Evolutionary conservation across 129 eudicot genomes (phyloP), one percentile per base, ranked within the genome.

Genomic region (Lonicera japonica): DNA sequence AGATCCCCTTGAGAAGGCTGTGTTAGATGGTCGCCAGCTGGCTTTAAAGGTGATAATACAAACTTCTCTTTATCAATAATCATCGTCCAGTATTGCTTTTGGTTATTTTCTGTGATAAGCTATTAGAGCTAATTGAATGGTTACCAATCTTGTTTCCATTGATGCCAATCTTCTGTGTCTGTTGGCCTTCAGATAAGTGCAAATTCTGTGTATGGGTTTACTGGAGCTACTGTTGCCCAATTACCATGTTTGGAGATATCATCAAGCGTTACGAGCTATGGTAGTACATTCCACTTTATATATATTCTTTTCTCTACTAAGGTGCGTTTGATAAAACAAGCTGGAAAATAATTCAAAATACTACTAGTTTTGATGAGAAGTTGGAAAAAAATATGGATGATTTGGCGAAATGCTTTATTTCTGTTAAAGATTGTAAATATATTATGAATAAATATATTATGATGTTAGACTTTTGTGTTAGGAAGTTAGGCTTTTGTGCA

Each of bases 241-340:
- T 77, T 92, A 66, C 98, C 98, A 56, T 92, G 98, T 73, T 70
- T 92, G 56, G 98, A 87, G 82, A 92, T 92, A 77, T 92, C 98
- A 58, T 92, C 98, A 48, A 92, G 98, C 77, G 98, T 92, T 67
- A 92, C 98, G 23, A 92, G 98, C 88, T 92, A 92, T 68, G 98
- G 98, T 92, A 85, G 82, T 66, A 47, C 43, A 56, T 12, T 29
- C 36, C 36, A 29, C 36, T 2, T 29, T 2, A 29, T 29, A 19
- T 34, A 1, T 16, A 43, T 14, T 57, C 4, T 14, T 21, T 60
- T n/a, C n/a, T n/a, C n/a, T n/a, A n/a, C n/a, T n/a, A n/a, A n/a
- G n/a, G n/a, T n/a, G n/a, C n/a, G n/a, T n/a, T n/a, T n/a, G n/a
- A n/a, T n/a, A n/a, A n/a, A n/a, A n/a, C n/a, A n/a, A n/a, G n/a